Evolutionary conservation across 225 moss, liverwort and hornwort genomes (phyloP).

Genomic region (Rhytidiadelphus loreus): DNA sequence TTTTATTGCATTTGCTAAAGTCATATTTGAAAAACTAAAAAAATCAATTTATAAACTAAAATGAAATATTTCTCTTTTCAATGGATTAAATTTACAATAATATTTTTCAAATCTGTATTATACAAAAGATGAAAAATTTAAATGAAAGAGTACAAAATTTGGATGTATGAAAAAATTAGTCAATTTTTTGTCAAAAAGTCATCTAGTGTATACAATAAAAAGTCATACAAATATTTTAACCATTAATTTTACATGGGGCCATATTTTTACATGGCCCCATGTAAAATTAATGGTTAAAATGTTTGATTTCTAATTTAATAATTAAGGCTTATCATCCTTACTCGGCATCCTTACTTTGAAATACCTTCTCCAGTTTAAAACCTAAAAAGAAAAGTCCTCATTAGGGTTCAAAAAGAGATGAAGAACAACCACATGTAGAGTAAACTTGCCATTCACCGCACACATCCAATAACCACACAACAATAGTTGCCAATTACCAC

Average conservation of each 20-base stretch:
- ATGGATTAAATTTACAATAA: neutral
- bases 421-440: too few species aligned
- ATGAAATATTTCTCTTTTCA: neutral
- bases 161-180: neutral
- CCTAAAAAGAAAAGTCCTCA: neutral
- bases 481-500: too few species aligned
- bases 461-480: too few species aligned
- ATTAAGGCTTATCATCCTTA: neutral
- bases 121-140: neutral
- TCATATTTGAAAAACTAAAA: neutral
- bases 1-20: neutral
- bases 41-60: neutral
- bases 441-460: too few species aligned
- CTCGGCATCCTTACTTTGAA: neutral
- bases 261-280: too few species aligned
- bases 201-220: too few species aligned
- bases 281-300: neutral
- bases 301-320: neutral
- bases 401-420: too few species aligned
- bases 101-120: neutral
- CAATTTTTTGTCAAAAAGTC: neutral
- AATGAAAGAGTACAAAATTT: too few species aligned
- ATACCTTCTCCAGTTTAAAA: accelerated
- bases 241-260: too few species aligned
- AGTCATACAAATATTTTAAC: neutral